Percentiles rank a stretch among this genome's conserved stretches.
Evolutionary conservation across 2,329 filamentous ascomycete genomes (phyloP).

Genomic region (Fonsecaea multimorphosa): DNA sequence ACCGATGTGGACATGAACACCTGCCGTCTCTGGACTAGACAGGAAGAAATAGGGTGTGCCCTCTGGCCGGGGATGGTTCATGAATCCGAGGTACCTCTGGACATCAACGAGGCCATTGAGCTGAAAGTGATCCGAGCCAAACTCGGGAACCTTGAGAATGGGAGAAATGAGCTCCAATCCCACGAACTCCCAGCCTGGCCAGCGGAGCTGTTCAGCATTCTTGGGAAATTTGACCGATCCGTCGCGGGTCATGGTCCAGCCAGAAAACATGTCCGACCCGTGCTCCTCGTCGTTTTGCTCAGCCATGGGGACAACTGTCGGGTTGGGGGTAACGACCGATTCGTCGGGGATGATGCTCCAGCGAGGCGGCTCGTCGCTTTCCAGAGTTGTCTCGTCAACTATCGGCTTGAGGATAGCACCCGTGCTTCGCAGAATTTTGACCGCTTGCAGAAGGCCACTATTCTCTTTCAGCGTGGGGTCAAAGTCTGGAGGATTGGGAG

Average conservation of each 20-base stretch:
- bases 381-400: background rate
- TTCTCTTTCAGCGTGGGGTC: background rate
- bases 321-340: no score
- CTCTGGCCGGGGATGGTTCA: background rate
- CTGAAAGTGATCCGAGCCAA: background rate
- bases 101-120: slow-evolving; percentile 12
- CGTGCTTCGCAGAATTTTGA: background rate
- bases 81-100: background rate
- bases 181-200: background rate
- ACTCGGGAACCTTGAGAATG: slow-evolving; percentile 6
- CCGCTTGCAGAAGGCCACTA: background rate
- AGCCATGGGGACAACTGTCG: no score
- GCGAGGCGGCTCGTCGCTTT: no score
- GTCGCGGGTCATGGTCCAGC: background rate
- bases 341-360: no score
- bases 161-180: slow-evolving; percentile 19
- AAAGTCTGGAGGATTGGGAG: background rate
- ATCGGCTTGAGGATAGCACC: background rate
- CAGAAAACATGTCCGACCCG: background rate
- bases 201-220: background rate
- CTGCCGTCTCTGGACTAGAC: slow-evolving; percentile 1
- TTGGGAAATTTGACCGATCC: background rate
- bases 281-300: background rate
- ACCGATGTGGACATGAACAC: slow-evolving; percentile 11
- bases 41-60: slow-evolving; percentile 8